Evolutionary conservation across 208 protist species (phyloP), one percentile per base, ranked within the genome.

Genomic region (Leishmania mexicana): DNA sequence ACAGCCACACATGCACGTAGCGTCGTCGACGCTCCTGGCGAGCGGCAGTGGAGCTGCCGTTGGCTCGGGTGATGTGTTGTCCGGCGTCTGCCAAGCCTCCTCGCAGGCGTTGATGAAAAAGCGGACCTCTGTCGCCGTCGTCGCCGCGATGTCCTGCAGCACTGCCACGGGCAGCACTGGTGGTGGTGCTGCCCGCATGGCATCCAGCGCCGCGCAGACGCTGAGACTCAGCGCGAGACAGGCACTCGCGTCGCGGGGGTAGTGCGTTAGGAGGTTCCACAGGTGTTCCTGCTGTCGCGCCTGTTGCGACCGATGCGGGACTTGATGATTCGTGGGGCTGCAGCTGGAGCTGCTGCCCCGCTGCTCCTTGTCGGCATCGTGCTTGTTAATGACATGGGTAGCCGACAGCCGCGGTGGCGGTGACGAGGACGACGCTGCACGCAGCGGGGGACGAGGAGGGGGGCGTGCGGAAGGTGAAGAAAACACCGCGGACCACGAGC

Each of bases 1-100:
- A 45, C 83, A 87, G 24, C 83, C 83, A 42, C 83, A 87, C 49
- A 38, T 40, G 47, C 83, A 87, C n/a, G 79, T 81, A 21, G 31
- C 4, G 45, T 70, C 11, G 24, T 77, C 70, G 42, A 54, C 45
- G 28, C 70, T 19, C 45, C 21, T 31, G 42, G 47, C 70, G 28
- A 53, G 70, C 70, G 42, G 28, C n/a, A 17, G 51, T 58, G 40
- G 51, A 3, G 73, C 31, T 24, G 73, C 73, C 8, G 49, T 57
- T 3, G 31, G 3, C 42, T 49, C 40, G n/a, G 17, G 21, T 21
- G 75, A 40, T 70, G 75, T 40, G 2, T 24, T 8, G 35, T 1
- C 40, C 2, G 58, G 31, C 10, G 42, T 57, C 38, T 51, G 28
- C 76, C 76, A 72, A 24, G 62, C 76, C 76, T 80, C 76, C n/a